These are phyloP conservation scores for Luzula sylvatica DNA, from an alignment of 176 grass and related monocot species.

Conservation along the genomic window DNA sequence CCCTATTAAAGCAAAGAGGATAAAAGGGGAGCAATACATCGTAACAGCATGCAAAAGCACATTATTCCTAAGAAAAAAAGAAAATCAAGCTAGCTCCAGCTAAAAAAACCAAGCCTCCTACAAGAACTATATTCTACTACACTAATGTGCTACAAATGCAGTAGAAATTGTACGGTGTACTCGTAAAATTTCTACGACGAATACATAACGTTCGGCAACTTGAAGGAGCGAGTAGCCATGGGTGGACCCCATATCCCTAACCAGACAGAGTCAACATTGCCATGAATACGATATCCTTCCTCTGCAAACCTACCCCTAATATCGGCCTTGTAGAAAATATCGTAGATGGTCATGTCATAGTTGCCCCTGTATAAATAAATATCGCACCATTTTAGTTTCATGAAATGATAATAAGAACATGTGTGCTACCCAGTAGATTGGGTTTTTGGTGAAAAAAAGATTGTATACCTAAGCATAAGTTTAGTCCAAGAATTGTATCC, in stretches of 20 bases:
- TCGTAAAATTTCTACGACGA: neutral
- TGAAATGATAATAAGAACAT: too few relatives aligned
- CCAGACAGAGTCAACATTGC: neutral
- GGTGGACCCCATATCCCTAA: neutral
- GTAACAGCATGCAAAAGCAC: too few relatives aligned
- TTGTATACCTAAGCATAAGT: conserved; percentile 1
- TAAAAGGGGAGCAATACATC: too few relatives aligned
- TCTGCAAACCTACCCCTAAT: neutral
- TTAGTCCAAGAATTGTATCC: conserved; percentile 8
- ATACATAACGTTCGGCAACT: conserved; percentile 3
- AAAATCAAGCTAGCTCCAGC: too few relatives aligned
- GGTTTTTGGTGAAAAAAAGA: neutral
- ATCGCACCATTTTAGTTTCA: too few relatives aligned
- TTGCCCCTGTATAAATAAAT: neutral
- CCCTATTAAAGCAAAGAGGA: too few relatives aligned
- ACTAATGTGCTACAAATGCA: too few relatives aligned
- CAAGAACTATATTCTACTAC: too few relatives aligned
- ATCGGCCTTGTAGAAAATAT: neutral
- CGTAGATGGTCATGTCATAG: neutral
- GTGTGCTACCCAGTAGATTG: too few relatives aligned
- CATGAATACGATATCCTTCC: conserved; percentile 1
- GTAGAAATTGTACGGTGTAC: too few relatives aligned
- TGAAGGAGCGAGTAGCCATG: neutral
- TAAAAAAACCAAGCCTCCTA: too few relatives aligned
- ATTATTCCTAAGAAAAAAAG: too few relatives aligned